Conservation (phyloP, 768 basidiomycete species). For the Pleurotus sapidus region DNA sequence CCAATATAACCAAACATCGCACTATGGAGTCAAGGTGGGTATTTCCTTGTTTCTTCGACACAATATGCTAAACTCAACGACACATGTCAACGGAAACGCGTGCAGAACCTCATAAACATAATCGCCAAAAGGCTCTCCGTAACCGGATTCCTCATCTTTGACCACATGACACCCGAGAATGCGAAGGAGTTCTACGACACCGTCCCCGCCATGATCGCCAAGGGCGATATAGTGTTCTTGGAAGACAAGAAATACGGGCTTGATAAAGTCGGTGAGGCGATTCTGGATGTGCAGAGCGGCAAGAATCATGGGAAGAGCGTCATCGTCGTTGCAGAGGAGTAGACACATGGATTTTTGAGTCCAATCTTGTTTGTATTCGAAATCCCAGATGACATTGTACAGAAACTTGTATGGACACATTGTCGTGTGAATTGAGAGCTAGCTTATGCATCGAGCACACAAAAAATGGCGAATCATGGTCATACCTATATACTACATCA, state of each 20-base stretch:
- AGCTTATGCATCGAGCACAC: no score
- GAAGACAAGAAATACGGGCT: conserved; percentile 29
- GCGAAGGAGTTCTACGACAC: conserved; percentile 23
- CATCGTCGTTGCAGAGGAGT: conserved; percentile 6
- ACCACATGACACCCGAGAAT: conserved; percentile 18
- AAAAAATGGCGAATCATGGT: no score
- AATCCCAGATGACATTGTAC: no score
- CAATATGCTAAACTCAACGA: not conserved
- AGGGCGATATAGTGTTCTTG: conserved; percentile 25
- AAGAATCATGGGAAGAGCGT: conserved; percentile 24
- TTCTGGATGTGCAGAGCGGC: conserved; percentile 28
- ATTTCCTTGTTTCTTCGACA: not conserved
- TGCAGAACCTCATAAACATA: conserved; percentile 37
- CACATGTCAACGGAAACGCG: not conserved
- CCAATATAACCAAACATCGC: conserved; percentile 8
- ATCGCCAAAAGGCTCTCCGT: conserved; percentile 39
- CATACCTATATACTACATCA: no score
- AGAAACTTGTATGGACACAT: no score
- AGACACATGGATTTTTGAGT: not conserved
- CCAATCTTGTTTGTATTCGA: no score
- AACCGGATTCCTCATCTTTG: conserved; percentile 35
- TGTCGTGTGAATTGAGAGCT: no score
- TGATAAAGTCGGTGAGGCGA: conserved; percentile 24
- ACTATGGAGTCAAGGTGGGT: conserved; percentile 3
- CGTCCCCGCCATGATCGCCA: conserved; percentile 25